Percentiles rank a stretch among this genome's conserved stretches.
Conservation (phyloP, 192 early-diverging fungal species). For the Coemansia sp. region DNA sequence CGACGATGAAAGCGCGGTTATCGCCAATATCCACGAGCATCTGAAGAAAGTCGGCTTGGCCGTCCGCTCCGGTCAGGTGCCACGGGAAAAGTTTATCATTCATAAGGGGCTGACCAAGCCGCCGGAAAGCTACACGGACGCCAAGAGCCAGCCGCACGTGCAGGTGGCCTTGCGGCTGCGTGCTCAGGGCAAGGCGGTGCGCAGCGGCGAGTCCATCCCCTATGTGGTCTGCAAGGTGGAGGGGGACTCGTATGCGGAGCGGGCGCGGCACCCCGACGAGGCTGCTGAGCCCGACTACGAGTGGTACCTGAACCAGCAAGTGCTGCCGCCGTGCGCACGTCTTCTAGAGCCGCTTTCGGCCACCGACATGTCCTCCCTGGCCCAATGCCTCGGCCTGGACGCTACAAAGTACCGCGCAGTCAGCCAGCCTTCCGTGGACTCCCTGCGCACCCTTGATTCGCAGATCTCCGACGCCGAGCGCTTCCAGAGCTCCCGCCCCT, state of each 20-base stretch:
- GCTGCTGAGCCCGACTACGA: conserved; percentile 60
- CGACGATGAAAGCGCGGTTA: conserved; percentile 69
- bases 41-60: conserved; percentile 66
- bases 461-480: conserved; percentile 71
- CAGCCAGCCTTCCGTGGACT: conserved; percentile 25
- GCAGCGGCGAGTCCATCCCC: conserved; percentile 88
- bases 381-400: conserved; percentile 84
- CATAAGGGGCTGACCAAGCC: conserved; percentile 93
- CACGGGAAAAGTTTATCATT: conserved; percentile 83
- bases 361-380: conserved; percentile 72
- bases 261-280: conserved; percentile 87
- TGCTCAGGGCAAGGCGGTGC: conserved; percentile 61
- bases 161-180: conserved; percentile 86
- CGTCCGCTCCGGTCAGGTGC: conserved; percentile 65
- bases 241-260: conserved; percentile 60
- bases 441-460: conserved; percentile 72
- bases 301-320: conserved; percentile 92
- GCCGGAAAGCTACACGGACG: conserved; percentile 86
- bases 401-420: conserved; percentile 58
- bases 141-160: conserved; percentile 88
- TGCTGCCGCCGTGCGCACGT: conserved; percentile 83
- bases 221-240: conserved; percentile 79
- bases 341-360: conserved; percentile 82
- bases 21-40: conserved; percentile 78
- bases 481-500: conserved; percentile 56